Conservation (phyloP, 176 grass and related monocot species). For the Cenchrus purpureus region DNA sequence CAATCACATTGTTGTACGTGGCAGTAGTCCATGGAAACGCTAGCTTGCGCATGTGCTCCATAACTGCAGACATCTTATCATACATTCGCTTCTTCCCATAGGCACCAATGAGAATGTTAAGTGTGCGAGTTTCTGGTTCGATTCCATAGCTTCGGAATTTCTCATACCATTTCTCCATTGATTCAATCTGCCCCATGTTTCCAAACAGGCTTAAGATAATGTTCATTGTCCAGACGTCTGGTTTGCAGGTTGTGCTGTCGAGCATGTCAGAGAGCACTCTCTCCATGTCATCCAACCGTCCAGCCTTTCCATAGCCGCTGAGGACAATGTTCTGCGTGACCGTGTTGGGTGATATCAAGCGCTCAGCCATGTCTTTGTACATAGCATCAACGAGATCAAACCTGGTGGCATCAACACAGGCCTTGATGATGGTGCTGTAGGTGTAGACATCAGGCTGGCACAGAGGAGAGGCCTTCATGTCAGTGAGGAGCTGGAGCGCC, state of each 20-base stretch:
- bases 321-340: constrained; percentile 94
- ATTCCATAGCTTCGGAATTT: constrained; percentile 85
- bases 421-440: constrained; percentile 86
- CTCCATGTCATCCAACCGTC: constrained; percentile 87
- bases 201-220: constrained; percentile 92
- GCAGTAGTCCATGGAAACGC: constrained; percentile 88
- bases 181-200: constrained; percentile 62
- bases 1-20: constrained; percentile 93
- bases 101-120: constrained; percentile 89
- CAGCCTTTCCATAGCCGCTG: constrained; percentile 77
- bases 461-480: constrained; percentile 71
- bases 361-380: constrained; percentile 78
- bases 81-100: constrained; percentile 92
- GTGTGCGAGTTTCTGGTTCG: constrained; percentile 82
- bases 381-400: constrained; percentile 74
- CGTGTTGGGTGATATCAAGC: constrained; percentile 67
- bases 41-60: constrained; percentile 96
- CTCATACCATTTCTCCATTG: constrained; percentile 98
- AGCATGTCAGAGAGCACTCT: constrained; percentile 75
- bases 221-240: constrained; percentile 97
- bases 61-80: constrained; percentile 90
- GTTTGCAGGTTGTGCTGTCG: constrained; percentile 59
- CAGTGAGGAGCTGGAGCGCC: constrained; percentile 58
- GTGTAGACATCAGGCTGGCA: constrained; percentile 93
- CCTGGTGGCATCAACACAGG: constrained; percentile 56